Evolutionary conservation across 2,329 filamentous ascomycete species (phyloP).

Genomic region (Pezicula neosporulosa): DNA sequence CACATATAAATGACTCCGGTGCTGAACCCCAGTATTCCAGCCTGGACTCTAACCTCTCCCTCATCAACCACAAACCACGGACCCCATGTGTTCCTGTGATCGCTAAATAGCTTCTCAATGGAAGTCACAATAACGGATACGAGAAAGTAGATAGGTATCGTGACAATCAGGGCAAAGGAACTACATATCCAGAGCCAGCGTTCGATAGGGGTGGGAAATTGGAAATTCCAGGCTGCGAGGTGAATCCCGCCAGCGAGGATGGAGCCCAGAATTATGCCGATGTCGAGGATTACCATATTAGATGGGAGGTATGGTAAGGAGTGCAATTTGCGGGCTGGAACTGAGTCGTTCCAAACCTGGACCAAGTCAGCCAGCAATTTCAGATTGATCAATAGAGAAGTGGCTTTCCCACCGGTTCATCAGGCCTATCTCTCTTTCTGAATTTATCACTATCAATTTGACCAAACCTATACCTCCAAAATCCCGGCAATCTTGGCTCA

Average conservation of each 20-base stretch:
- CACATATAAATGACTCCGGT: neutral
- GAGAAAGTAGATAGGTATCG: neutral
- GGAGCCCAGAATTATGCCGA: neutral
- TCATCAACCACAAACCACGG: neutral
- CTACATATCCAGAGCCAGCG: constrained; percentile 1
- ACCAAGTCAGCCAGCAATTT: neutral
- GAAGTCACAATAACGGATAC: neutral
- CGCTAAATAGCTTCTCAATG: neutral
- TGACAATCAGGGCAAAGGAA: neutral
- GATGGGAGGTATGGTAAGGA: neutral
- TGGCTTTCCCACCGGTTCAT: neutral
- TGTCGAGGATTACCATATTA: neutral
- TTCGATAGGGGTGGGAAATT: constrained; percentile 5
- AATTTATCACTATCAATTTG: neutral
- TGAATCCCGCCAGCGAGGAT: constrained; percentile 4
- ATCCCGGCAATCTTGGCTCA: neutral
- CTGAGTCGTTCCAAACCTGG: constrained; percentile 1
- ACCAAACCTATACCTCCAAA: neutral
- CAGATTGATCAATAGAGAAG: neutral
- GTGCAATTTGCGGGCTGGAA: neutral
- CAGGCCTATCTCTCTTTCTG: neutral
- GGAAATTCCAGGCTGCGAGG: constrained; percentile 6
- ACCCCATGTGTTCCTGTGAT: neutral
- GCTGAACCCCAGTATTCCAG: neutral
- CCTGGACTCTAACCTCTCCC: neutral